Percentiles rank a stretch among this genome's conserved stretches.
These are phyloP conservation scores for Sphaerulina vaccinii DNA, from an alignment of 2,329 filamentous ascomycete genomes.

Conservation along the genomic window DNA sequence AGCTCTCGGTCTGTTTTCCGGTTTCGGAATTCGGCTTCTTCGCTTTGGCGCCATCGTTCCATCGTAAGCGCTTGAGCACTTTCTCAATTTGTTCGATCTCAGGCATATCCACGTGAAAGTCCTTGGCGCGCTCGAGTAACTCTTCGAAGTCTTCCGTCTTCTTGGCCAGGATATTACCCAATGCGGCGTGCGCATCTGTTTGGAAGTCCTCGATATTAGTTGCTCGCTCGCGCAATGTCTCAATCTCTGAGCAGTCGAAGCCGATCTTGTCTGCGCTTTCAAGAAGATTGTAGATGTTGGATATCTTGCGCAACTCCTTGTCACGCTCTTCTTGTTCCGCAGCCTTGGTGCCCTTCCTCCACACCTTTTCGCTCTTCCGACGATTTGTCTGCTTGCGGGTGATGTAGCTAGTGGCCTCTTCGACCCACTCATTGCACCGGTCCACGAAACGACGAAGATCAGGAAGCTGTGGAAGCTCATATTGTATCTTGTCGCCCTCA, in stretches of 20 bases:
- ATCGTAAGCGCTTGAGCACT: conserved; percentile 80
- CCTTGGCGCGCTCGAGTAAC: conserved; percentile 81
- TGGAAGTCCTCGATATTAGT: conserved; percentile 84
- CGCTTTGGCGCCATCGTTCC: conserved; percentile 74
- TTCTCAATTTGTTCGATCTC: conserved; percentile 81
- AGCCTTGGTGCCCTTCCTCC: conserved; percentile 69
- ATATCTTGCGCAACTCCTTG: conserved; percentile 80
- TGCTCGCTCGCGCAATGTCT: conserved; percentile 78
- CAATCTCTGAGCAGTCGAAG: conserved; percentile 91
- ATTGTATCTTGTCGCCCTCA: conserved; percentile 95
- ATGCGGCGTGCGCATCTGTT: conserved; percentile 66
- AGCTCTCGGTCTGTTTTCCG: conserved; percentile 58
- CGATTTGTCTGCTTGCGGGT: conserved; percentile 97
- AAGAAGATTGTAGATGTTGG: conserved; percentile 83
- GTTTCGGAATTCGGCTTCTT: conserved; percentile 40
- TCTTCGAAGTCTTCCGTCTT: conserved; percentile 79
- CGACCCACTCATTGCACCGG: conserved; percentile 95
- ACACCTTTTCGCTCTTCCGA: conserved; percentile 87
- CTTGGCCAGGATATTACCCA: conserved; percentile 64
- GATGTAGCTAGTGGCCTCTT: conserved; percentile 93
- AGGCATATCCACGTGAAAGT: conserved; percentile 86
- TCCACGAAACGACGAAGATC: conserved; percentile 87
- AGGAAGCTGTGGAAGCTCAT: conserved; percentile 77
- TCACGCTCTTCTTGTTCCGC: conserved; percentile 81
- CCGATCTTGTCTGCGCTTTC: conserved; percentile 80